phyloP scores from a whole-genome alignment of 345 rosid genomes.

The Pseudoturritis turrita region DNA sequence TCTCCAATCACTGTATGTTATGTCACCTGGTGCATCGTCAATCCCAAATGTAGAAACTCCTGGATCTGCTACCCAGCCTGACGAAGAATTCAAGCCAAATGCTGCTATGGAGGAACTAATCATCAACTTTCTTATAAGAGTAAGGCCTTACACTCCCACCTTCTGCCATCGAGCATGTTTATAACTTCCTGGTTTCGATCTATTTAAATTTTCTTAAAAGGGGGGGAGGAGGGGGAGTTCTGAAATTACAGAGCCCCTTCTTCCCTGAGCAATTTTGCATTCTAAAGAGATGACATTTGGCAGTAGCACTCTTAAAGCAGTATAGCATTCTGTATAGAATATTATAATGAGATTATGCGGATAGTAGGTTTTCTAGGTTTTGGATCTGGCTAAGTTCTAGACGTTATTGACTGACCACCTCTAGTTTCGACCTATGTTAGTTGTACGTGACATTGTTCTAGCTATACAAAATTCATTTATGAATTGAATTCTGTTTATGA shows the following conservation, averaged over 20 bases:
- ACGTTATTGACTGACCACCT: neutral
- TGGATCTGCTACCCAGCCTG: constrained; percentile 91
- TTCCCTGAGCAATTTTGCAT: neutral
- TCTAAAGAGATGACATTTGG: neutral
- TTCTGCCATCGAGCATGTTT: neutral
- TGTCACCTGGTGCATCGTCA: constrained; percentile 90
- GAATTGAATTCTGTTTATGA: neutral
- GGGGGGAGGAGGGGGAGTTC: neutral
- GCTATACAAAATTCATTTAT: neutral
- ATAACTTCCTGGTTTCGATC: neutral
- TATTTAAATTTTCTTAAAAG: neutral
- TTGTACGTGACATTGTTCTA: constrained; percentile 1
- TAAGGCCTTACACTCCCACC: constrained; percentile 39
- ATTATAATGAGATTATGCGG: neutral
- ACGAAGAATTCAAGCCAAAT: constrained; percentile 98
- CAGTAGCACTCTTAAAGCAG: neutral
- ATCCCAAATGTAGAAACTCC: constrained; percentile 84
- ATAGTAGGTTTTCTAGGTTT: neutral
- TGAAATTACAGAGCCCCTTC: neutral
- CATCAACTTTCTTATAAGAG: constrained; percentile 92
- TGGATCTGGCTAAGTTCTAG: neutral
- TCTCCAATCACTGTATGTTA: constrained; percentile 77
- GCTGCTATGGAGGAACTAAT: constrained; percentile 99
- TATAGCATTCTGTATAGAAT: neutral
- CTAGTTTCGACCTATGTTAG: neutral